Evolutionary conservation across 202 grass and related monocot species (phyloP).

Genomic region (Schoenoplectus tabernaemontani): DNA sequence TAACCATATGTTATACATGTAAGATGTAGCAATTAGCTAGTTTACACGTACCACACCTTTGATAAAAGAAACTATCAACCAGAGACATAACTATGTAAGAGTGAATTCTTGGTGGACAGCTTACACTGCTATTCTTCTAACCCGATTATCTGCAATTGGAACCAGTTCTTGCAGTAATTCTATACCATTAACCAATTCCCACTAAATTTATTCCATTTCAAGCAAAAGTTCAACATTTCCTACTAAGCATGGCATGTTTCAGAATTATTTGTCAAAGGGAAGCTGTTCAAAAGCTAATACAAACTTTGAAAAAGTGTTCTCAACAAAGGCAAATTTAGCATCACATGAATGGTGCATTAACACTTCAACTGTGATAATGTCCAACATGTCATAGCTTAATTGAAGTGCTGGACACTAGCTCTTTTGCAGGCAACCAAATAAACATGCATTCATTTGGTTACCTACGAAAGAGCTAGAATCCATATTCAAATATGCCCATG

Average conservation of each 20-base stretch:
- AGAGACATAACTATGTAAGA: not conserved
- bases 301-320: not conserved
- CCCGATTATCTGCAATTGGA: not conserved
- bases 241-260: not conserved
- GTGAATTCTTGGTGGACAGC: not conserved
- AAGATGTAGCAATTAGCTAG: not conserved
- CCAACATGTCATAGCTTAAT: not conserved
- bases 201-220: not conserved
- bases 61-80: not conserved
- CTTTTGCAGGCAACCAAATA: conserved; percentile 11
- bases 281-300: not conserved
- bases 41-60: not conserved
- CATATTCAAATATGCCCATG: not conserved
- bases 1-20: not conserved
- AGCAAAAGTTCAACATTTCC: not conserved
- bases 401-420: conserved; percentile 1
- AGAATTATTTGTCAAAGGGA: not conserved
- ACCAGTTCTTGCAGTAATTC: not conserved
- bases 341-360: not conserved
- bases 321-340: not conserved
- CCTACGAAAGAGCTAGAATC: conserved; percentile 11
- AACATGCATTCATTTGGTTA: conserved; percentile 1
- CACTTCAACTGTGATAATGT: not conserved
- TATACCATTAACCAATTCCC: not conserved
- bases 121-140: not conserved